phyloP scores from a whole-genome alignment of 768 basidiomycete species.

The Amanita pseudoporphyria region DNA sequence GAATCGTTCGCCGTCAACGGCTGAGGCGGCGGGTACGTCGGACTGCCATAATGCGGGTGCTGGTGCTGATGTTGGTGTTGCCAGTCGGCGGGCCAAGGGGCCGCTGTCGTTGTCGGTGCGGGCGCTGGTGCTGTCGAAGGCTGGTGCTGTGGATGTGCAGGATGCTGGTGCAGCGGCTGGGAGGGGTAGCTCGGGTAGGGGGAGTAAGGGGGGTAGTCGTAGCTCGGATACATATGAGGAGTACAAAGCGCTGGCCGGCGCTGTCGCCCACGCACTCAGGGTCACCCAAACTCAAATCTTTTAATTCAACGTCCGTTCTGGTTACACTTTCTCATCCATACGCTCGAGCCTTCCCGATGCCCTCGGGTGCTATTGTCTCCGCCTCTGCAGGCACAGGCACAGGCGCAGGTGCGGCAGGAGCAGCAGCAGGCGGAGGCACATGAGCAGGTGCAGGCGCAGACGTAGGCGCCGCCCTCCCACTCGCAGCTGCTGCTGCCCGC shows the following conservation, averaged over 20 bases:
- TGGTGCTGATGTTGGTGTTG: not conserved
- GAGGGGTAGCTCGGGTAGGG: not conserved
- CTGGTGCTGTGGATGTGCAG: not conserved
- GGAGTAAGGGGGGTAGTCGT: not conserved
- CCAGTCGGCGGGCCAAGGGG: not conserved
- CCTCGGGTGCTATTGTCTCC: no score
- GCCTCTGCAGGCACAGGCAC: not conserved
- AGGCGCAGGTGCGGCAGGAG: constrained; percentile 3
- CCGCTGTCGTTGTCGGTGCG: not conserved
- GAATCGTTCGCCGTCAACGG: not conserved
- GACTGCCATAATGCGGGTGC: not conserved
- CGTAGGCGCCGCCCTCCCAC: constrained; percentile 17
- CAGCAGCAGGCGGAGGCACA: constrained; percentile 7
- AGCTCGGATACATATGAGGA: not conserved
- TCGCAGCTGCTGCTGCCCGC: constrained; percentile 43
- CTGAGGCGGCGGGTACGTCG: not conserved
- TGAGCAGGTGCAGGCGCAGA: constrained; percentile 11
- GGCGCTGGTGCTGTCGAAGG: not conserved
- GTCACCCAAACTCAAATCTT: not conserved
- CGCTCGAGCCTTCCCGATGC: not conserved
- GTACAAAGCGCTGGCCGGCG: no score
- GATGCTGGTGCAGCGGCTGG: not conserved
- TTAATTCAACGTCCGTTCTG: not conserved
- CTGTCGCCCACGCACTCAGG: not conserved
- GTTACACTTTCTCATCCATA: not conserved